Percentiles rank a stretch among this genome's conserved stretches.
These are phyloP conservation scores for Oryza coarctata DNA, from an alignment of 176 grass and related monocot genomes.

Conservation along the genomic window DNA sequence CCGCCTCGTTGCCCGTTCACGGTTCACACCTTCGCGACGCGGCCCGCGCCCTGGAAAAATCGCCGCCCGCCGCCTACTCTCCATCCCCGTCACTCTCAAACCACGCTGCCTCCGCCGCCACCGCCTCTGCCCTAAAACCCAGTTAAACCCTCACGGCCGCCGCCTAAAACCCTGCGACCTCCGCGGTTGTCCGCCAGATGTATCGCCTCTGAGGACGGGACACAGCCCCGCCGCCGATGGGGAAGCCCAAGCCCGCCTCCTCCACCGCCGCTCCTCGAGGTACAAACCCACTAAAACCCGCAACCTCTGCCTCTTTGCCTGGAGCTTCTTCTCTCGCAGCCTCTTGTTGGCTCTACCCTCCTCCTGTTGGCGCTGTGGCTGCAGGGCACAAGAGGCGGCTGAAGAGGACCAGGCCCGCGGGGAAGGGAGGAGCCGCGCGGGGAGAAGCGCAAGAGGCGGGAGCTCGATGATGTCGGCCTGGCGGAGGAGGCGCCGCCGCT, in stretches of 20 bases:
- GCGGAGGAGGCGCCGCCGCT: background rate
- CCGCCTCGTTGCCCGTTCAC: too few species aligned
- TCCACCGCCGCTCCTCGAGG: background rate
- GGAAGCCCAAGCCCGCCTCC: constrained; percentile 19
- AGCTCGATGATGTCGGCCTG: background rate
- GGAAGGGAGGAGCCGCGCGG: background rate
- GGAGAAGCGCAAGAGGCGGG: background rate
- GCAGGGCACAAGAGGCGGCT: constrained; percentile 24
- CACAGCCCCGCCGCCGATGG: constrained; percentile 3
- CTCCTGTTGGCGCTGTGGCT: background rate
- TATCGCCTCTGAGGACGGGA: too few species aligned
- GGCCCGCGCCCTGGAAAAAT: too few species aligned
- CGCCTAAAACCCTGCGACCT: too few species aligned
- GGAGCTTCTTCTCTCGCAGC: background rate
- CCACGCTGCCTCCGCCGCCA: too few species aligned
- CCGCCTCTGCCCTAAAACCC: too few species aligned
- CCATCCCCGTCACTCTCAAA: too few species aligned
- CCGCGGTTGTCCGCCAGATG: too few species aligned
- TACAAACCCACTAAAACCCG: background rate
- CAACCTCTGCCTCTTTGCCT: background rate
- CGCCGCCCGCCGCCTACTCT: too few species aligned
- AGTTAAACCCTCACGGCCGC: too few species aligned
- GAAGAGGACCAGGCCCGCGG: background rate
- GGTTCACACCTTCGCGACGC: too few species aligned
- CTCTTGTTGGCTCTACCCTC: background rate